A percentile compares a stretch with the other conserved stretches of the same genome.
Evolutionary conservation across 306 rosid genomes (phyloP).

Genomic region (Glycine tomentella): DNA sequence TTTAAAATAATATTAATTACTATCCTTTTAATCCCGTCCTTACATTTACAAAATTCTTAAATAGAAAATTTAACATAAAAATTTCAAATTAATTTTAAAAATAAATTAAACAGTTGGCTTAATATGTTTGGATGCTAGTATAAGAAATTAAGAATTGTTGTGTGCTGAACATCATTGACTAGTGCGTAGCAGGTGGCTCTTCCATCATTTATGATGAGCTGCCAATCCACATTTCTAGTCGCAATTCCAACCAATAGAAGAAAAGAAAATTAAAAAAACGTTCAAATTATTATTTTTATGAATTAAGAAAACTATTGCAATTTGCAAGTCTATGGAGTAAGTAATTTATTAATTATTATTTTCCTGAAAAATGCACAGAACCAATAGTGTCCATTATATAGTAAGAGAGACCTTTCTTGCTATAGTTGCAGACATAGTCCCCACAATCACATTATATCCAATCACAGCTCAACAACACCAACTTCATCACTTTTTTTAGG

Average conservation of each 20-base stretch:
- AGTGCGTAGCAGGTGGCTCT: conserved; percentile 55
- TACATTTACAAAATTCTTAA: neutral
- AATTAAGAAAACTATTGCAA: conserved; percentile 30
- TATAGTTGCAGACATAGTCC: conserved; percentile 52
- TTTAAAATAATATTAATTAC: neutral
- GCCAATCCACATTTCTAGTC: conserved; percentile 53
- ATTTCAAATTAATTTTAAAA: neutral
- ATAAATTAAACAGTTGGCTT: neutral
- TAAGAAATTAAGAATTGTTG: neutral
- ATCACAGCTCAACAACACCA: conserved; percentile 74
- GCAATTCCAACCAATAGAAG: conserved; percentile 41
- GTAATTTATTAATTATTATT: conserved; percentile 14
- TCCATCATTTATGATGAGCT: conserved; percentile 63
- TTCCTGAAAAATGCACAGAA: conserved; percentile 33
- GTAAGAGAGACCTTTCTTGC: conserved; percentile 54
- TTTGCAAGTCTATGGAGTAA: neutral
- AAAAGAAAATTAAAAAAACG: neutral
- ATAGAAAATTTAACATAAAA: neutral
- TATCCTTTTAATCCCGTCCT: neutral
- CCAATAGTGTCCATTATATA: conserved; percentile 46
- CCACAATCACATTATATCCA: conserved; percentile 63
- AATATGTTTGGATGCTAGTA: conserved; percentile 21
- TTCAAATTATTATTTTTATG: neutral
- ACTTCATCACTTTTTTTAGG: conserved; percentile 47
- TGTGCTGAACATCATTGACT: conserved; percentile 41